These are phyloP conservation scores for Amorphotheca resinae DNA, from an alignment of 495 filamentous ascomycete species.

Conservation along the genomic window DNA sequence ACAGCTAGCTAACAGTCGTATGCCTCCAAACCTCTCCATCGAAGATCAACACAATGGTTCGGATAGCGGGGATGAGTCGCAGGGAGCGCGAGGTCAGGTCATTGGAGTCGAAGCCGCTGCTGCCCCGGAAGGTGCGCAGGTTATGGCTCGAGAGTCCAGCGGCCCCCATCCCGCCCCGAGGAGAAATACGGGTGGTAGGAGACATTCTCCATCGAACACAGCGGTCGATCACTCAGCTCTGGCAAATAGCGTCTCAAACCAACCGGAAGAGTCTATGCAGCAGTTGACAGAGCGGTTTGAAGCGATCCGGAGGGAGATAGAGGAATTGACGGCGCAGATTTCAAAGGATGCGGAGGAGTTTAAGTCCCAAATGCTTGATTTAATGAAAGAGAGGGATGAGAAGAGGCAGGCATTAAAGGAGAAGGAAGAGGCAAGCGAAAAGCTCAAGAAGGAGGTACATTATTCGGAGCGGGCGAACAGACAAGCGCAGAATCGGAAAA, in stretches of 20 bases:
- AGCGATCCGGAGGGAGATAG: conserved; percentile 54
- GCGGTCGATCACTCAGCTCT: conserved; percentile 40
- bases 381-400: conserved; percentile 55
- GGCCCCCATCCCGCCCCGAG: conserved; percentile 42
- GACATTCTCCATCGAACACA: conserved; percentile 61
- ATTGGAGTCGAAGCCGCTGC: conserved; percentile 43
- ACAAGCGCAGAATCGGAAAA: conserved; percentile 65
- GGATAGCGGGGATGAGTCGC: conserved; percentile 26
- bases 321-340: conserved; percentile 40
- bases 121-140: conserved; percentile 34
- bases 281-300: conserved; percentile 62
- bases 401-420: conserved; percentile 65
- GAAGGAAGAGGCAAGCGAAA: conserved; percentile 73
- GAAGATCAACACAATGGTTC: conserved; percentile 31
- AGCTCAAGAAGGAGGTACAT: conserved; percentile 68
- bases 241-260: conserved; percentile 10
- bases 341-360: conserved; percentile 66
- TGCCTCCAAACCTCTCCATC: conserved; percentile 38
- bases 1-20: conserved; percentile 40
- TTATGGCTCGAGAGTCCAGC: conserved; percentile 52
- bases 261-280: conserved; percentile 23
- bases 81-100: conserved; percentile 25
- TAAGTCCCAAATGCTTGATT: conserved; percentile 42
- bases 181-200: conserved; percentile 56
- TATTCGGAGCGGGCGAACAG: conserved; percentile 71